Evolutionary conservation across 371 early-diverging fungal species (phyloP), one percentile per base, ranked within the genome.

Genomic region (Mortierella sp.): DNA sequence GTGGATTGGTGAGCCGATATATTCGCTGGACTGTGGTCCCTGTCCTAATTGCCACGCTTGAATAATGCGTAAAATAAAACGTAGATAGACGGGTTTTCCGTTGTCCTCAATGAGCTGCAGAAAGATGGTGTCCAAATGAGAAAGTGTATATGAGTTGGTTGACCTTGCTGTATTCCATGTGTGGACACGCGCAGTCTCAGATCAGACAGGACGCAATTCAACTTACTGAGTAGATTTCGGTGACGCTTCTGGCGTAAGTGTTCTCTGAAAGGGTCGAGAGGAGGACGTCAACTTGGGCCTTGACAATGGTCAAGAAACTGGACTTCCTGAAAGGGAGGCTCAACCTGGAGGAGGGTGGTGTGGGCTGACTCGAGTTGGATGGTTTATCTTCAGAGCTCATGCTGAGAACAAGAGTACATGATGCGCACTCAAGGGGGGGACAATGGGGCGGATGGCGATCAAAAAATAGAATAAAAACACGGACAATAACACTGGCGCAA

Each of bases 271-370:
- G 85, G 40, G 85, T 88, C 32, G 89, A 86, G 65, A 90, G 80
- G 39, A 90, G 85, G 63, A 92, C 76, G 57, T 80, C 84, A 57
- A 89, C 84, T 83, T 92, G 92, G 54, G 92, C 92, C 78, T 90
- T 92, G 49, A 89, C 88, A 55, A 90, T 90, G 28, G 88, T 89
- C 67, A 81, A 72, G 76, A 92, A 85, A 75, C 87, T 87, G 30
- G 86, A 75, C 60, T 81, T 81, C 73, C 64, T 81, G 70, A 73
- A 72, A 39, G 76, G 83, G 63, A 81, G 72, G 70, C 77, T 81
- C 76, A 73, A 66, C 83, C 73, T 72, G 73, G 83, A 75, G 35
- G 76, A 81, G 55, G 75, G 58, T 35, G 79, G 71, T 69, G 77
- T 73, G 69, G 76, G 73, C 61, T 76, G 83, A 75, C 68, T 73